Conservation (phyloP, 352 stramenopile genomes). For the Pythium volutum region DNA sequence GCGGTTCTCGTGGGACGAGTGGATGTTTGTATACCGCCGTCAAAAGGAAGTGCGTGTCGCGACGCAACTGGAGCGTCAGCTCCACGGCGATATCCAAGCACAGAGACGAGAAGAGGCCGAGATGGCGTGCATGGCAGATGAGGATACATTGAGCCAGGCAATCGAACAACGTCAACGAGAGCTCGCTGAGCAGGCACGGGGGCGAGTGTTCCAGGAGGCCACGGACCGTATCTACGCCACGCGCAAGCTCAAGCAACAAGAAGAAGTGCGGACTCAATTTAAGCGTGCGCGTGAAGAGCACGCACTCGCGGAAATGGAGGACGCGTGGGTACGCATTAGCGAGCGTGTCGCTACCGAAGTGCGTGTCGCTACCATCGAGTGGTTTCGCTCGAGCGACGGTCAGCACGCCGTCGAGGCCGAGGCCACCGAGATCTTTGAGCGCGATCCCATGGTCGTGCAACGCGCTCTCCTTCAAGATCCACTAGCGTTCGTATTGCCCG, state of each 20-base stretch:
- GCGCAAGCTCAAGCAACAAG: slow-evolving; percentile 50
- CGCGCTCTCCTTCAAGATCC: slow-evolving; percentile 42
- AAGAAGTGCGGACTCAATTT: slow-evolving; percentile 42
- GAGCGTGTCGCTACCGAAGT: slow-evolving; percentile 43
- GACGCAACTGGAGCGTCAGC: slow-evolving; percentile 32
- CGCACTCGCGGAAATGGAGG: slow-evolving; percentile 27
- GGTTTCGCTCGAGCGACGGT: slow-evolving; percentile 37
- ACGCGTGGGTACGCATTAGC: slow-evolving; percentile 45
- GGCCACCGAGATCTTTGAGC: slow-evolving; percentile 53
- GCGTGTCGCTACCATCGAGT: slow-evolving; percentile 39
- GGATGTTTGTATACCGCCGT: slow-evolving; percentile 40
- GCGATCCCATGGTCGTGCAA: slow-evolving; percentile 41
- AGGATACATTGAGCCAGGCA: slow-evolving; percentile 42
- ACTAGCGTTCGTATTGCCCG: slow-evolving; percentile 24
- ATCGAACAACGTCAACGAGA: slow-evolving; percentile 27
- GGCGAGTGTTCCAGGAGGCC: slow-evolving; percentile 43
- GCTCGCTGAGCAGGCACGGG: slow-evolving; percentile 28
- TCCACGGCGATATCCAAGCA: slow-evolving; percentile 40
- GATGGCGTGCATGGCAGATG: slow-evolving; percentile 32
- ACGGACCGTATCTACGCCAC: slow-evolving; percentile 38
- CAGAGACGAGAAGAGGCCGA: slow-evolving; percentile 32
- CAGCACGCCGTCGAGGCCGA: slow-evolving; percentile 31
- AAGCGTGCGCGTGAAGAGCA: slow-evolving; percentile 35
- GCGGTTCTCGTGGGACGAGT: slow-evolving; percentile 26
- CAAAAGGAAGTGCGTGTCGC: slow-evolving; percentile 40